A percentile compares a stretch with the other conserved stretches of the same genome.
phyloP scores from a whole-genome alignment of 2,329 filamentous ascomycete species.

The Thermothelomyces thermophilus region DNA sequence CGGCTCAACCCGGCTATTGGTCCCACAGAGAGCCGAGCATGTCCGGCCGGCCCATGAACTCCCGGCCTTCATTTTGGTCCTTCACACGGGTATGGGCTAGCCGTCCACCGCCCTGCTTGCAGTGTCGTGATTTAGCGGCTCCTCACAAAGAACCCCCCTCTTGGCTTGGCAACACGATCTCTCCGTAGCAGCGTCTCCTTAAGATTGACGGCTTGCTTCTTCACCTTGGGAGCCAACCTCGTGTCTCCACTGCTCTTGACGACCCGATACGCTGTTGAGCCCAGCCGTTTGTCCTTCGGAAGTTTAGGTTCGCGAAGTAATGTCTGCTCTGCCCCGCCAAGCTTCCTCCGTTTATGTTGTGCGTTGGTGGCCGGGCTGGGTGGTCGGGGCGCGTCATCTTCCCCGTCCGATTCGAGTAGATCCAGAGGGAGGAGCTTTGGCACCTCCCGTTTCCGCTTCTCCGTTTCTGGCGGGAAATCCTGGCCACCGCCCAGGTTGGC shows the following conservation, averaged over 20 bases:
- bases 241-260: slow-evolving; percentile 39
- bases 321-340: slow-evolving; percentile 35
- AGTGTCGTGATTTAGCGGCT: slow-evolving; percentile 12
- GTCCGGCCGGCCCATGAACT: slow-evolving; percentile 4
- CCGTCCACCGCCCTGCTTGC: not conserved
- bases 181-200: slow-evolving; percentile 43
- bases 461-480: slow-evolving; percentile 13
- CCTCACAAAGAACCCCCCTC: slow-evolving; percentile 41
- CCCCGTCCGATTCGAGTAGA: slow-evolving; percentile 48
- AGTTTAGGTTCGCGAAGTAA: slow-evolving; percentile 34
- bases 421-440: slow-evolving; percentile 47
- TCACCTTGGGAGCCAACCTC: slow-evolving; percentile 43
- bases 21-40: slow-evolving; percentile 10
- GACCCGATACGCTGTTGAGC: slow-evolving; percentile 48
- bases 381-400: slow-evolving; percentile 29
- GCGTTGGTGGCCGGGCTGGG: slow-evolving; percentile 22
- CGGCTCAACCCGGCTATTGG: slow-evolving; percentile 12
- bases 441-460: slow-evolving; percentile 31
- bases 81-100: not conserved
- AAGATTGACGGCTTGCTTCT: slow-evolving; percentile 36
- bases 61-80: not conserved
- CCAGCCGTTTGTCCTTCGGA: slow-evolving; percentile 43
- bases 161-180: slow-evolving; percentile 34
- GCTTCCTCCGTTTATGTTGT: slow-evolving; percentile 38
- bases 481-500: slow-evolving; percentile 1